Evolutionary conservation across 345 rosid species (phyloP).

Genomic region (Isatis tinctoria): DNA sequence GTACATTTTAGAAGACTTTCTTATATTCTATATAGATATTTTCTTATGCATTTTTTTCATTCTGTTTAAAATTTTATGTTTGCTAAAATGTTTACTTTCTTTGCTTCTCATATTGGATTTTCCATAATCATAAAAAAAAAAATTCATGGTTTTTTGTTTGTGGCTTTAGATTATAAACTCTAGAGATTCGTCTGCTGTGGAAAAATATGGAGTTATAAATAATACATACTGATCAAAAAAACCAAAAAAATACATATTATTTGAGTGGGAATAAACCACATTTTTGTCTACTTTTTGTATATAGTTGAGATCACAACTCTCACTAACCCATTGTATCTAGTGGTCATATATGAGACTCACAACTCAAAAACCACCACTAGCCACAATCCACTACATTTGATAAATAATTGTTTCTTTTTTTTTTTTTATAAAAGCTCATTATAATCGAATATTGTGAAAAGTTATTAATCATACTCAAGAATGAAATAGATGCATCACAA

Average conservation of each 20-base stretch:
- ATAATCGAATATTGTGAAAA: not conserved
- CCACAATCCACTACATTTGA: constrained; percentile 1
- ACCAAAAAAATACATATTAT: not conserved
- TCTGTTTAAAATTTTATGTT: not conserved
- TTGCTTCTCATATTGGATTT: not conserved
- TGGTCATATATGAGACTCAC: not conserved
- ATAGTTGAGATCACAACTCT: not conserved
- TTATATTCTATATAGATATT: not conserved
- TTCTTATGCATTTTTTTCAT: not conserved
- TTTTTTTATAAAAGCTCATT: not conserved
- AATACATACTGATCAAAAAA: not conserved
- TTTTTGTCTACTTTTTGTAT: not conserved
- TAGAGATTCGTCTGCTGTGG: not conserved
- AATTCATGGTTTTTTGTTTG: too few relatives aligned
- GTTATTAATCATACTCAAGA: not conserved
- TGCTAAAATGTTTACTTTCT: not conserved
- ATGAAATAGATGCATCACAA: not conserved
- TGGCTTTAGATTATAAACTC: not conserved
- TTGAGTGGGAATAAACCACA: not conserved
- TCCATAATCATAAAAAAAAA: too few relatives aligned
- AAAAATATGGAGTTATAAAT: too few relatives aligned
- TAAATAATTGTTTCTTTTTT: too few relatives aligned
- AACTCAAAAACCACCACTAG: not conserved
- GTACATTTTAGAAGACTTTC: constrained; percentile 4
- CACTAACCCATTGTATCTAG: not conserved